These are phyloP conservation scores for Apiospora marii DNA, from an alignment of 2,329 filamentous ascomycete genomes.

Conservation along the genomic window DNA sequence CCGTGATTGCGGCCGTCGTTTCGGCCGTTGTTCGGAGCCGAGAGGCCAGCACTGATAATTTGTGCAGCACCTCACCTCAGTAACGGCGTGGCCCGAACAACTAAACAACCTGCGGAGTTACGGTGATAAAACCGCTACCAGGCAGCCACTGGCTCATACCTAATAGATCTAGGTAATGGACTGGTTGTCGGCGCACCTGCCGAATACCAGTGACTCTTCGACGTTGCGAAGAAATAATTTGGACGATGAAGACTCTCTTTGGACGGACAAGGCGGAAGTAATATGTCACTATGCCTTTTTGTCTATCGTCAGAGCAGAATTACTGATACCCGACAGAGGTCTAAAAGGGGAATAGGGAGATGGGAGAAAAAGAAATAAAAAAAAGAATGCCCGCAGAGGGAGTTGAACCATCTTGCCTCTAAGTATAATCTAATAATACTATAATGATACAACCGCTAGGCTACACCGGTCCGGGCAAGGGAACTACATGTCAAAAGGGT, in stretches of 20 bases:
- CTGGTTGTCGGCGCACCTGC: neutral
- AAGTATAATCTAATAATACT: neutral
- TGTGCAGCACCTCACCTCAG: neutral
- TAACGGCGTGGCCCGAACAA: neutral
- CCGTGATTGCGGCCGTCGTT: neutral
- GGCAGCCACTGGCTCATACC: neutral
- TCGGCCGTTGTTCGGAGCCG: conserved; percentile 4
- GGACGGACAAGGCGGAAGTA: no score
- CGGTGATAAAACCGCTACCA: neutral
- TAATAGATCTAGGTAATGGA: neutral
- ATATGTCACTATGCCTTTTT: no score
- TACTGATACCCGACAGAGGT: neutral
- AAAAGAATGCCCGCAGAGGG: conserved; percentile 1
- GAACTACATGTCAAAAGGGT: neutral
- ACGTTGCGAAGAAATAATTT: neutral
- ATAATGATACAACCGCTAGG: conserved; percentile 1
- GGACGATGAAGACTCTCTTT: neutral
- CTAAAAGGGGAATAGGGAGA: neutral
- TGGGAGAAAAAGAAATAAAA: neutral
- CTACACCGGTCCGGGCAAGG: neutral
- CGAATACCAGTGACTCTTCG: neutral
- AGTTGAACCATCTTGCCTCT: conserved; percentile 10
- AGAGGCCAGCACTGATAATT: neutral
- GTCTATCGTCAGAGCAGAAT: no score
- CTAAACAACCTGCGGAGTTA: neutral